Evolutionary conservation across 352 stramenopile species (phyloP).

Genomic region (Pythium vanterpoolii): DNA sequence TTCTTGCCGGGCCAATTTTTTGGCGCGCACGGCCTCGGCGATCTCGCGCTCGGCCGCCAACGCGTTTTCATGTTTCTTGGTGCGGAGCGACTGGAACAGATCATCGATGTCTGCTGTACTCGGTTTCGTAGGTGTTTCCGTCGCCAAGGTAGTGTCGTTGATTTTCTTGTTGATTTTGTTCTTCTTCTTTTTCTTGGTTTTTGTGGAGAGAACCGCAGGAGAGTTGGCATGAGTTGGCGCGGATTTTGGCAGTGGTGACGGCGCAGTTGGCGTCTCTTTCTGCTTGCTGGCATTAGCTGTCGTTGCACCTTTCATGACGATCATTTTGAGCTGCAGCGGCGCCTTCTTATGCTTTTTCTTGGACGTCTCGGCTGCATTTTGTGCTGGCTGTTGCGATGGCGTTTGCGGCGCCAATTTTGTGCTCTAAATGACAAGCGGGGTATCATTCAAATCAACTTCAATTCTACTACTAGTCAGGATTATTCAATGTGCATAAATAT

Average conservation of each 20-base stretch:
- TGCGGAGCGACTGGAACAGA: slow-evolving; percentile 71
- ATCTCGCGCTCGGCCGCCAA: slow-evolving; percentile 54
- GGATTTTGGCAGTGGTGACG: neutral
- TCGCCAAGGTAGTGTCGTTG: neutral
- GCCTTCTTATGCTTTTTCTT: slow-evolving; percentile 30
- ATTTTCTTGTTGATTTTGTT: slow-evolving; percentile 38
- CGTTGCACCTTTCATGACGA: slow-evolving; percentile 20
- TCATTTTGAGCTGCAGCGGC: slow-evolving; percentile 29
- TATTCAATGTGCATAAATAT: too few species aligned
- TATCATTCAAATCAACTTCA: neutral
- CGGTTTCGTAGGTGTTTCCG: slow-evolving; percentile 16
- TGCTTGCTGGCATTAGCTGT: slow-evolving; percentile 24
- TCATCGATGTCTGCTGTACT: slow-evolving; percentile 66
- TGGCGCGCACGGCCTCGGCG: slow-evolving; percentile 39
- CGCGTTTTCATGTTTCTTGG: slow-evolving; percentile 68
- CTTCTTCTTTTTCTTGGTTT: slow-evolving; percentile 50
- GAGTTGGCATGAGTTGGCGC: neutral
- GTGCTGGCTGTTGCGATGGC: neutral
- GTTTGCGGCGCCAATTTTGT: slow-evolving; percentile 5
- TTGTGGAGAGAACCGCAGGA: slow-evolving; percentile 10
- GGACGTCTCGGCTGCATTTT: neutral
- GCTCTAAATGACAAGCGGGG: neutral
- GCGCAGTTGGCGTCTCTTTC: neutral
- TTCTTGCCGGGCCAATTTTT: slow-evolving; percentile 45
- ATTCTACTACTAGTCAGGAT: too few species aligned